A percentile compares a stretch with the other conserved stretches of the same genome.
Evolutionary conservation across 1,284 basidiomycete species (phyloP).

Genomic region (Leccinum pseudoinsigne): DNA sequence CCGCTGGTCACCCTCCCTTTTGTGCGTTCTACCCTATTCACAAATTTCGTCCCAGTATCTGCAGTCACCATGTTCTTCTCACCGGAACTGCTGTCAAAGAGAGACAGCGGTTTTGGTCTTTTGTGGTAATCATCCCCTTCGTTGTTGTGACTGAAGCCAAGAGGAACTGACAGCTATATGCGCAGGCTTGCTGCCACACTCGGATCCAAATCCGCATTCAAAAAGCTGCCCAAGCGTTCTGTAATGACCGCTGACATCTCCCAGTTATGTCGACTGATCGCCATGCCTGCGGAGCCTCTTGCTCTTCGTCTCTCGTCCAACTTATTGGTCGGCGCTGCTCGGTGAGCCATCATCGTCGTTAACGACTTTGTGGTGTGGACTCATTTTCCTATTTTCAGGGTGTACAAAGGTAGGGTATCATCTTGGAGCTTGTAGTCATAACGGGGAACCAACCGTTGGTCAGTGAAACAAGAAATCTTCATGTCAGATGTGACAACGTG

Average conservation of each 20-base stretch:
- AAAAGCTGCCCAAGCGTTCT: slow-evolving; percentile 76
- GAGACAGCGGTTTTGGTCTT: slow-evolving; percentile 80
- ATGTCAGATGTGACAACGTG: slow-evolving; percentile 78
- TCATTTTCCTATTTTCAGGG: slow-evolving; percentile 44
- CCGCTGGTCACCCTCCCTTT: neutral
- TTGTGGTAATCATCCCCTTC: slow-evolving; percentile 53
- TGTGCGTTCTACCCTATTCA: slow-evolving; percentile 3
- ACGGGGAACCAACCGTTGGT: neutral
- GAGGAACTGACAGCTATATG: slow-evolving; percentile 15
- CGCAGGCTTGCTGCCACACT: slow-evolving; percentile 85
- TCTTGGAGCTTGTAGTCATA: neutral
- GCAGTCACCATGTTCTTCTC: slow-evolving; percentile 68
- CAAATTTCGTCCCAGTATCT: slow-evolving; percentile 1
- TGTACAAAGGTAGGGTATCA: slow-evolving; percentile 63
- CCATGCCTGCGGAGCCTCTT: slow-evolving; percentile 80
- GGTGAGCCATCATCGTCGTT: slow-evolving; percentile 47
- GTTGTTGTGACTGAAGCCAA: neutral
- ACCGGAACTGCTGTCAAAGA: slow-evolving; percentile 64
- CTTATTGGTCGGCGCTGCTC: slow-evolving; percentile 82
- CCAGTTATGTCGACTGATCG: slow-evolving; percentile 77
- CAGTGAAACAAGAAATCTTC: slow-evolving; percentile 84
- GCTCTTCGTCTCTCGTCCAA: slow-evolving; percentile 84
- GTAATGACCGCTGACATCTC: slow-evolving; percentile 80
- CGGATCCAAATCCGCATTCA: slow-evolving; percentile 82
- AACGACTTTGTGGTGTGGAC: neutral